Base-by-base conservation (phyloP, 169 alveolate genomes). In the Plasmodium gallinaceum region DNA sequence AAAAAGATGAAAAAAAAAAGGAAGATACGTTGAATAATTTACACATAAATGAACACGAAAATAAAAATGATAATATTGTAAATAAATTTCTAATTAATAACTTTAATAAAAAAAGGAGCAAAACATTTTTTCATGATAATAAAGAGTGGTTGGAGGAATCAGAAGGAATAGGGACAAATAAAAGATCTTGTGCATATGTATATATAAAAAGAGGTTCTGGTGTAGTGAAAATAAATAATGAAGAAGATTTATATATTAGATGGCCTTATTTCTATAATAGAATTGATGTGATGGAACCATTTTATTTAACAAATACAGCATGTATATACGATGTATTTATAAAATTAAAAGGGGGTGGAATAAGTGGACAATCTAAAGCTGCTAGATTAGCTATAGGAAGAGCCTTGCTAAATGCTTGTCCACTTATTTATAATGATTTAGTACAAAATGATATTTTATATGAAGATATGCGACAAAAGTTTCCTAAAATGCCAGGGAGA, bases 401-500 rank as follows among this genome's bases (percentile, higher is more conserved):
- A 18, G 97, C 97, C 14, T 92, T 95, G 18, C 95, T 95, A 20
- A 92, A 80, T 16, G 97, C 97, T 2, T 93, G 96, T 18, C 95
- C 96, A 20, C 80, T 88, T 39, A 72, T 95, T 26, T 69, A 88
- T 72, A 80, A 68, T n/a, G 87, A 43, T 10, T 88, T 95, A 18
- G 76, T 92, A 85, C 93, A 96, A 88, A 62, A 88, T 73, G 94
- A 90, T 69, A 93, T 95, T 48, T 88, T 95, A 12, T 93, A 95
- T 60, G 97, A 95, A 62, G 97, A 95, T 73, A 78, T 87, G 45
- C 76, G 97, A 46, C 97, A 95, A 74, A 93, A 92, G 32, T 93
- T 95, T 94, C 97, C 97, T 12, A 95, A 95, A 87, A 95, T 95
- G 97, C 97, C 97, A 2, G 97, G 97, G 0, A 46, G 97, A 61